A percentile compares a stretch with the other conserved stretches of the same genome.
phyloP scores from a whole-genome alignment of 169 alveolate species.

The Cardiosporidium cionae region DNA sequence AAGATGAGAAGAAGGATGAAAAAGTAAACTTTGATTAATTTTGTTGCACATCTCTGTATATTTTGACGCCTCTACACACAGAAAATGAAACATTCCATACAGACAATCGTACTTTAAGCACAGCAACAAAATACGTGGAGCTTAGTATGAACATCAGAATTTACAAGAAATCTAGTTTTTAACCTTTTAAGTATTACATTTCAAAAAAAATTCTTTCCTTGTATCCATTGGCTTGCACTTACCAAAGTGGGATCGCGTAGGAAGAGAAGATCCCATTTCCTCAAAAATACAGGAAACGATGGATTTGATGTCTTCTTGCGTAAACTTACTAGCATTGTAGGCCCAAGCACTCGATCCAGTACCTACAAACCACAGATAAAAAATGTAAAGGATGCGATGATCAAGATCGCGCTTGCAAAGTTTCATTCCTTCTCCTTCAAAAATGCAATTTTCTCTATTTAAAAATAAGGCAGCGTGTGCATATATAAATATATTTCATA shows the following conservation, averaged over 20 bases:
- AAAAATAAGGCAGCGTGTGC: background rate
- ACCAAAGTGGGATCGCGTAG: background rate
- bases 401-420: background rate
- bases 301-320: conserved; percentile 37
- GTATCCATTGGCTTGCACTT: too few relatives aligned
- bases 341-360: conserved; percentile 81
- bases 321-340: conserved; percentile 56
- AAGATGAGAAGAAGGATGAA: conserved; percentile 19
- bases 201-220: too few relatives aligned
- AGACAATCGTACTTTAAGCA: too few relatives aligned
- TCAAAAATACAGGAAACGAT: conserved; percentile 28
- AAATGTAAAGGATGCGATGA: background rate
- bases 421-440: background rate
- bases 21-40: conserved; percentile 11
- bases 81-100: too few relatives aligned
- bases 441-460: background rate
- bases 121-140: too few relatives aligned
- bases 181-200: too few relatives aligned
- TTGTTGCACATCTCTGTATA: background rate
- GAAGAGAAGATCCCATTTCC: background rate
- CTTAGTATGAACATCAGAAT: too few relatives aligned
- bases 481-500: background rate
- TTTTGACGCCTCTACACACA: background rate
- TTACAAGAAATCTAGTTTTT: too few relatives aligned
- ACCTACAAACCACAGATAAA: conserved; percentile 22